Percentiles rank a stretch among this genome's conserved stretches.
phyloP scores from a whole-genome alignment of 2,329 filamentous ascomycete genomes.

The Epichloe baconii region DNA sequence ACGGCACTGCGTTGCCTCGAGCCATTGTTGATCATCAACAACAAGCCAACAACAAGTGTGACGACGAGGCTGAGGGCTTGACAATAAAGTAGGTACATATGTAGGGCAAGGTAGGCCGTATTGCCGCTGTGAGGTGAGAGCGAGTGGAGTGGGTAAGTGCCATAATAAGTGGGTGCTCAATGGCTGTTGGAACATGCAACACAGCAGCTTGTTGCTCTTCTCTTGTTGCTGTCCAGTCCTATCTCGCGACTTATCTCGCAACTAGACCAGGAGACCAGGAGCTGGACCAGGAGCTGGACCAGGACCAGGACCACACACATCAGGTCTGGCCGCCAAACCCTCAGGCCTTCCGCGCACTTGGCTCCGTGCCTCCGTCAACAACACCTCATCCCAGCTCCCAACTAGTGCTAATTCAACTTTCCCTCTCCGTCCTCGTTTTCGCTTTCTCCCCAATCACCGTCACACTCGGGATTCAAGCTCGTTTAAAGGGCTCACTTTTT shows the following conservation, averaged over 20 bases:
- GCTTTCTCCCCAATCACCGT: slow-evolving; percentile 1
- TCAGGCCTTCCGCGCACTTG: not conserved
- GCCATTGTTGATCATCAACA: too few relatives aligned
- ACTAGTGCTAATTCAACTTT: not conserved
- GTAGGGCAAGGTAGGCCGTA: not conserved
- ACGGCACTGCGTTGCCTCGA: too few relatives aligned
- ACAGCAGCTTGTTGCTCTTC: not conserved
- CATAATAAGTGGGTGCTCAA: too few relatives aligned
- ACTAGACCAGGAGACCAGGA: too few relatives aligned
- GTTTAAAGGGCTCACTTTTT: not conserved
- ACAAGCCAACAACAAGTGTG: too few relatives aligned
- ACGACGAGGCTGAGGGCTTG: too few relatives aligned
- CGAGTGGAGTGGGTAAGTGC: not conserved
- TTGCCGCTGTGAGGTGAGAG: not conserved
- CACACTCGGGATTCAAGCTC: not conserved
- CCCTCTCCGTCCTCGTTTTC: not conserved
- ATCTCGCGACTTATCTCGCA: too few relatives aligned
- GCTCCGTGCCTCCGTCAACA: slow-evolving; percentile 1
- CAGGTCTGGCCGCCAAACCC: not conserved
- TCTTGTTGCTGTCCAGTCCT: not conserved
- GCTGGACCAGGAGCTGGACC: not conserved
- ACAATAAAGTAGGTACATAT: too few relatives aligned
- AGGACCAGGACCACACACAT: not conserved
- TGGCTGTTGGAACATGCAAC: not conserved
- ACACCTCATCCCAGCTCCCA: slow-evolving; percentile 3